phyloP scores from a whole-genome alignment of 768 basidiomycete genomes.

The Pisolithus orientalis region DNA sequence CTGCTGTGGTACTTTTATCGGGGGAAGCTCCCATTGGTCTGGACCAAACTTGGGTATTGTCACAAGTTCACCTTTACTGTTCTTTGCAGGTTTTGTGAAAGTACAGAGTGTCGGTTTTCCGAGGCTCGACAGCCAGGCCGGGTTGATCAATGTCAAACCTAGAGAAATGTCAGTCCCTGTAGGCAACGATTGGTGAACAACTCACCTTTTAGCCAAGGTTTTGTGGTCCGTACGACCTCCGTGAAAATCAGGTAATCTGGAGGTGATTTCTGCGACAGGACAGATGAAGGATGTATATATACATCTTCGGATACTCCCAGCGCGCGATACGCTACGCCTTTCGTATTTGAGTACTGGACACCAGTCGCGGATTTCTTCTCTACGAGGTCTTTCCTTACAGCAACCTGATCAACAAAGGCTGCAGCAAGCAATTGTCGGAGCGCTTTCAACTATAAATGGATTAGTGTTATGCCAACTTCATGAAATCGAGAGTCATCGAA shows the following conservation, averaged over 20 bases:
- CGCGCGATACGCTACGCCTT: slow-evolving; percentile 78
- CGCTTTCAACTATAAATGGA: slow-evolving; percentile 69
- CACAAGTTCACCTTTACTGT: slow-evolving; percentile 59
- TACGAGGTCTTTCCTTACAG: slow-evolving; percentile 80
- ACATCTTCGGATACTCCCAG: slow-evolving; percentile 80
- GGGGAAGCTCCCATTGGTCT: slow-evolving; percentile 82
- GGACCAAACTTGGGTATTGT: slow-evolving; percentile 82
- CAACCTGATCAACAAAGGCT: slow-evolving; percentile 93
- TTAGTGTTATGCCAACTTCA: background rate
- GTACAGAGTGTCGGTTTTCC: slow-evolving; percentile 79
- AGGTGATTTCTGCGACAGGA: slow-evolving; percentile 58
- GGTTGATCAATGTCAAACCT: slow-evolving; percentile 83
- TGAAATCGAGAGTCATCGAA: slow-evolving; percentile 21
- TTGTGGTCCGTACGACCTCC: slow-evolving; percentile 73
- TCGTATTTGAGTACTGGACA: slow-evolving; percentile 64
- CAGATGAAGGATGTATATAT: slow-evolving; percentile 88
- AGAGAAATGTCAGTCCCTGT: slow-evolving; percentile 2
- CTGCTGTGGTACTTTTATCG: slow-evolving; percentile 28
- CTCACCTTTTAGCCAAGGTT: slow-evolving; percentile 76
- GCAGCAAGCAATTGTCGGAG: slow-evolving; percentile 83
- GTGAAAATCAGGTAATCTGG: slow-evolving; percentile 85
- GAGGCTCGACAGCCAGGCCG: slow-evolving; percentile 79
- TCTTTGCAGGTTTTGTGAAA: slow-evolving; percentile 81
- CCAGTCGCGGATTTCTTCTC: slow-evolving; percentile 54
- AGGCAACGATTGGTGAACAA: background rate